phyloP scores from a whole-genome alignment of 768 basidiomycete species.

The Ephemerocybe angulata region DNA sequence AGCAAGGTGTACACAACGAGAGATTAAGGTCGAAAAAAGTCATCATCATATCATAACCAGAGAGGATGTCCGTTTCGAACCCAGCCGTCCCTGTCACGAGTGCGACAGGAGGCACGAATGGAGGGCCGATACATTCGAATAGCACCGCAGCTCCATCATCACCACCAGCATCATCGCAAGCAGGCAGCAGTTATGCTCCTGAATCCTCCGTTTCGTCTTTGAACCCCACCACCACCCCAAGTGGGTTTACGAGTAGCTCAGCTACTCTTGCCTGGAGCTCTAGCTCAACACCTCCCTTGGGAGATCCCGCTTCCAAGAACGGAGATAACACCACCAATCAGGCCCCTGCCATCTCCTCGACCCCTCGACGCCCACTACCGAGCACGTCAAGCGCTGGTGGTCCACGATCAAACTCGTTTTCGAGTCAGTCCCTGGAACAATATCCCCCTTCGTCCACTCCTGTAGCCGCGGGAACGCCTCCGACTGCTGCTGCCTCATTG shows the following conservation, averaged over 20 bases:
- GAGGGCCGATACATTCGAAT: background rate
- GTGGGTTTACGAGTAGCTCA: background rate
- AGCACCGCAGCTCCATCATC: conserved; percentile 3
- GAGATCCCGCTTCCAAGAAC: background rate
- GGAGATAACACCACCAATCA: background rate
- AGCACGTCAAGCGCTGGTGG: background rate
- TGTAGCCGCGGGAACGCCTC: background rate
- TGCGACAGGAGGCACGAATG: conserved; percentile 1
- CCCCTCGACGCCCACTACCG: background rate
- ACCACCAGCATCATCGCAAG: conserved; percentile 5
- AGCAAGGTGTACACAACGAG: background rate
- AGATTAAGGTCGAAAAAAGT: background rate
- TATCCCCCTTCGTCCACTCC: conserved; percentile 3
- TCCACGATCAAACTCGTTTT: conserved; percentile 5
- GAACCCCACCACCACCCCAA: background rate
- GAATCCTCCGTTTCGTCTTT: conserved; percentile 1
- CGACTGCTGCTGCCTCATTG: conserved; percentile 8
- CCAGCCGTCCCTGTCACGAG: conserved; percentile 11
- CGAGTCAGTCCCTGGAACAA: background rate
- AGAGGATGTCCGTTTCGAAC: conserved; percentile 7
- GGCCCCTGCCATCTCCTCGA: background rate
- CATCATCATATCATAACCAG: background rate
- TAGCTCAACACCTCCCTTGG: conserved; percentile 1
- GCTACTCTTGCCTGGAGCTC: background rate
- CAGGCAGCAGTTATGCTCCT: conserved; percentile 8